Percentiles rank a stretch among this genome's conserved stretches.
Evolutionary conservation across 140 eudicot species (phyloP).

Genomic region (Anethum foeniculum): DNA sequence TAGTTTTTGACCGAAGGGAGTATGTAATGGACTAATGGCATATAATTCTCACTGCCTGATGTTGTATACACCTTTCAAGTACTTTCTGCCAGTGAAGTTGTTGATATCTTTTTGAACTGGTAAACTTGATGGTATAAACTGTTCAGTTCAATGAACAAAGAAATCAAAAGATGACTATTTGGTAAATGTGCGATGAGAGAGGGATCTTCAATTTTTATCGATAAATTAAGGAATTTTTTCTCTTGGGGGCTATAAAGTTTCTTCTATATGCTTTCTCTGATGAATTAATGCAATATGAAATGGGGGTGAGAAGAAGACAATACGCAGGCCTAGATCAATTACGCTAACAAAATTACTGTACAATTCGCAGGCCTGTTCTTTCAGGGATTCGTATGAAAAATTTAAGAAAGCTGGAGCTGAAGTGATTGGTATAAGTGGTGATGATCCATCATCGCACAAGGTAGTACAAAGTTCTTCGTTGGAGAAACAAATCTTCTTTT

Average conservation of each 20-base stretch:
- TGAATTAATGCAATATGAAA: neutral
- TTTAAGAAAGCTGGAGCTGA: conserved; percentile 63
- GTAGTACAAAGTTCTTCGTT: conserved; percentile 24
- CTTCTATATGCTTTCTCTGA: neutral
- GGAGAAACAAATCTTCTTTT: neutral
- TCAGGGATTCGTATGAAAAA: conserved; percentile 57
- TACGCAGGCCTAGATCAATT: neutral
- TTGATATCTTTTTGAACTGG: neutral
- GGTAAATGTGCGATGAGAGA: neutral
- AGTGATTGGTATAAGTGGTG: conserved; percentile 59
- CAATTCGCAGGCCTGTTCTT: conserved; percentile 47
- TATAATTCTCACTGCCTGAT: neutral
- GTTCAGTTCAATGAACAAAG: neutral
- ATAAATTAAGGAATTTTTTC: neutral
- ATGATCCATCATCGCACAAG: conserved; percentile 67
- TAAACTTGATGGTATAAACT: neutral
- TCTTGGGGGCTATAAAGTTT: neutral
- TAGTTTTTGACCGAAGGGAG: neutral
- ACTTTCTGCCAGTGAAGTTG: neutral
- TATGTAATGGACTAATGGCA: neutral
- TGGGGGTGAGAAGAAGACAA: neutral
- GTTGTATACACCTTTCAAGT: neutral
- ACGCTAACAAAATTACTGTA: neutral
- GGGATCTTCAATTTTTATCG: neutral
- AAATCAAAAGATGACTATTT: neutral